Percentiles rank a stretch among this genome's conserved stretches.
phyloP scores from a whole-genome alignment of 2,329 filamentous ascomycete species.

The Colletotrichum euphorbiae region DNA sequence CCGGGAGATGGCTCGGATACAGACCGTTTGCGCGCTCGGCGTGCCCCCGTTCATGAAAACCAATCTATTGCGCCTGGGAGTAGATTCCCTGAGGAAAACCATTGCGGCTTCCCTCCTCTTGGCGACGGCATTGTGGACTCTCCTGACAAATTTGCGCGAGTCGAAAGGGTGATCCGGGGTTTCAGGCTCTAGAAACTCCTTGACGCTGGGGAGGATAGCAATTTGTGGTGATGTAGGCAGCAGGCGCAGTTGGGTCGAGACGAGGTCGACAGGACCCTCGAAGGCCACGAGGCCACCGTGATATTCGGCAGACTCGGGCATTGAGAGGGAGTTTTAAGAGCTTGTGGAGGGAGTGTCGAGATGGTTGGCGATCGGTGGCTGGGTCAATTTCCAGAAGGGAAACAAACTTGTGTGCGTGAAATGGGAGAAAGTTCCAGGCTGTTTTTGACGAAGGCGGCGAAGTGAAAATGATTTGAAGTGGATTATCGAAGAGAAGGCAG shows the following conservation, averaged over 20 bases:
- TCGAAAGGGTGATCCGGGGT: conserved; percentile 46
- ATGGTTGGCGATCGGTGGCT: neutral
- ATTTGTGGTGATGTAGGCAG: conserved; percentile 70
- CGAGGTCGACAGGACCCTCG: conserved; percentile 65
- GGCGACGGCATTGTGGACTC: conserved; percentile 62
- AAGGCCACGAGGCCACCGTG: conserved; percentile 69
- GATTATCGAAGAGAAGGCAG: conserved; percentile 1
- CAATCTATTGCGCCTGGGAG: conserved; percentile 60
- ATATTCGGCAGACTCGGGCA: conserved; percentile 42
- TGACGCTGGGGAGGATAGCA: conserved; percentile 65
- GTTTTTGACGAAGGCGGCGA: neutral
- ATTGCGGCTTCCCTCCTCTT: conserved; percentile 61
- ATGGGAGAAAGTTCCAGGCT: too few species aligned
- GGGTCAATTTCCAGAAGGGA: neutral
- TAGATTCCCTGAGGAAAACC: conserved; percentile 62
- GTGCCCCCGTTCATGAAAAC: conserved; percentile 72
- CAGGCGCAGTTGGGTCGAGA: conserved; percentile 70
- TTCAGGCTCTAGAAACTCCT: conserved; percentile 56
- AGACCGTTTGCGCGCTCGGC: conserved; percentile 64
- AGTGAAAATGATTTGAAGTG: neutral
- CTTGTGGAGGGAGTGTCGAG: neutral
- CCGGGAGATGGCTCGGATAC: conserved; percentile 65
- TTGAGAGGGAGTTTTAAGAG: neutral
- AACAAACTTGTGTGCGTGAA: too few species aligned
- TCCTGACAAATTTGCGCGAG: conserved; percentile 54